Evolutionary conservation across 305 asterid species (phyloP), one percentile per base, ranked within the genome.

Genomic region (Vinca major): DNA sequence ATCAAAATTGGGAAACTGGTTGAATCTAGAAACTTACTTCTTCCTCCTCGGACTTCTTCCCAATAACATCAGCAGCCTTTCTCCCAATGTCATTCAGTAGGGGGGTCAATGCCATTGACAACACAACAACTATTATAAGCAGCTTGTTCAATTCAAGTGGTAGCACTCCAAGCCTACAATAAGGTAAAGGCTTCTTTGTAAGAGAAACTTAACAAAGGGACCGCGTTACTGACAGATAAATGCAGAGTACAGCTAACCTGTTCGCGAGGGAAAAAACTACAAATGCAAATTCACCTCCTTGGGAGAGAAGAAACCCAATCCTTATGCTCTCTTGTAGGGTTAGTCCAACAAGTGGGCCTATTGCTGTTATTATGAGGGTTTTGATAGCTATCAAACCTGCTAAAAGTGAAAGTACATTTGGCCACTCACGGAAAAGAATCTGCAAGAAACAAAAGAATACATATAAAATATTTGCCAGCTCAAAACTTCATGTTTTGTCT

Each of bases 371-470:
- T 76, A 94, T 94, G 72, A 83, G 62, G 63, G 99, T 91, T 90
- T 94, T 94, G 77, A 94, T 88, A 66, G 74, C 92, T 75, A 94
- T 89, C 87, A 94, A 78, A 74, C 99, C 99, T 55, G 85, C 96
- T 88, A 94, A 80, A 75, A 94, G 95, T 36, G 99, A 74, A 75
- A 94, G 81, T 66, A 94, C 90, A 80, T 94, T 94, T 68, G 99
- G 99, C 99, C 99, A 94, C 80, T 94, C 99, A 71, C 97, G 87
- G 84, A 91, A 78, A 79, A 94, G 98, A 78, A 94, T 81, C 99
- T 94, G 90, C 33, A 26, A 26, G 33, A 86, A 51, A 72, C 74
- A 72, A 45, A 77, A 48, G 67, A 20, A 57, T 67, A 70, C 21
- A 61, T 44, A 78, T 41, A 66, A 65, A 70, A 74, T 69, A 58